phyloP scores from a whole-genome alignment of 2,329 filamentous ascomycete genomes.

The Dactylellina parvicollis region DNA sequence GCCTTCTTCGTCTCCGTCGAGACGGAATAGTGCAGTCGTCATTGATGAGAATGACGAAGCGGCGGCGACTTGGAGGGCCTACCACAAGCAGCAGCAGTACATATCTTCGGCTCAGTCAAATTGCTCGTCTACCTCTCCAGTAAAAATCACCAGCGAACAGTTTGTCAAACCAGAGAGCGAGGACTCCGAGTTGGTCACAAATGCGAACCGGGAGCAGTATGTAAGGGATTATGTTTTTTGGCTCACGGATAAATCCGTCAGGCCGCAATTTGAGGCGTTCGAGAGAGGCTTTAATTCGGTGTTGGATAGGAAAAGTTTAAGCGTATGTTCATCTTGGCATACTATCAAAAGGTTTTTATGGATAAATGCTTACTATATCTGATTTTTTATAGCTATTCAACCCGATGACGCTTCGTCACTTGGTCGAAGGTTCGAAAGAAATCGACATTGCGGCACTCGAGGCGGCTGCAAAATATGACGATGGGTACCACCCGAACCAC shows the following conservation, averaged over 20 bases:
- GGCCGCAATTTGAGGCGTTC: constrained; percentile 82
- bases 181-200: constrained; percentile 72
- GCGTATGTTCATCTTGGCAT: constrained; percentile 59
- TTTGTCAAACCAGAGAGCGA: constrained; percentile 33
- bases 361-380: not conserved
- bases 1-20: constrained; percentile 25
- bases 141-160: constrained; percentile 44
- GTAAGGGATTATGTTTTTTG: constrained; percentile 86
- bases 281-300: constrained; percentile 80
- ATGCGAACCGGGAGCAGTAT: constrained; percentile 79
- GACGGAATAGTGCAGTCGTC: constrained; percentile 32
- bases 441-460: constrained; percentile 81
- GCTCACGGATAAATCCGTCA: constrained; percentile 80
- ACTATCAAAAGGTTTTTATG: not conserved
- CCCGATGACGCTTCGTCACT: constrained; percentile 74
- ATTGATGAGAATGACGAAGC: constrained; percentile 49
- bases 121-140: constrained; percentile 40
- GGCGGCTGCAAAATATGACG: constrained; percentile 77
- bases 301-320: constrained; percentile 75
- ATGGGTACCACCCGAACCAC: constrained; percentile 76
- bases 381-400: constrained; percentile 68
- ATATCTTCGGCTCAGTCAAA: constrained; percentile 23
- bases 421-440: constrained; percentile 83
- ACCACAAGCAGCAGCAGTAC: constrained; percentile 42
- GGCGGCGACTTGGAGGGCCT: constrained; percentile 48